phyloP scores from a whole-genome alignment of 805 yeast genomes.

The Kregervanrija pseudodelftensis region DNA sequence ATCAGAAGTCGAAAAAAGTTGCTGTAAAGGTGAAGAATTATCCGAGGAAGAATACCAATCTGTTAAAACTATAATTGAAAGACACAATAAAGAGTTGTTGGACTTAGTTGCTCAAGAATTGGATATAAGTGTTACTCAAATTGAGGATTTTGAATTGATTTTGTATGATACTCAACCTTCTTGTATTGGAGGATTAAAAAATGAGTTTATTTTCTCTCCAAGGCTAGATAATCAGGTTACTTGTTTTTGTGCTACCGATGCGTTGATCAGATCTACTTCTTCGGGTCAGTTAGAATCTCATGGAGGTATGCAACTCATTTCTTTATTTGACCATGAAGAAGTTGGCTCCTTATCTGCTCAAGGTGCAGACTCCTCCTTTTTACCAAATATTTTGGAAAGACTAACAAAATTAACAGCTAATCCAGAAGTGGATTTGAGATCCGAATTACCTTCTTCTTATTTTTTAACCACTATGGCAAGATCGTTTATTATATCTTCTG shows the following conservation, averaged over 20 bases:
- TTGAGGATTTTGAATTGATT: slow-evolving; percentile 86
- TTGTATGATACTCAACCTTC: slow-evolving; percentile 82
- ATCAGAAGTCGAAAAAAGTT: slow-evolving; percentile 20
- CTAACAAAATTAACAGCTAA: slow-evolving; percentile 43
- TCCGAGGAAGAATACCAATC: slow-evolving; percentile 55
- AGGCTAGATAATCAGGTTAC: slow-evolving; percentile 88
- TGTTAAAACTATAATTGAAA: slow-evolving; percentile 52
- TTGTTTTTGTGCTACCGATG: slow-evolving; percentile 73
- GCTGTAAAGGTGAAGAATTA: slow-evolving; percentile 46
- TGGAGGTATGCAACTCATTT: slow-evolving; percentile 60
- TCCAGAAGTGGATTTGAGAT: slow-evolving; percentile 28
- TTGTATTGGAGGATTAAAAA: slow-evolving; percentile 77
- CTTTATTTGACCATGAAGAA: slow-evolving; percentile 94
- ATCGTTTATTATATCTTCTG: slow-evolving; percentile 86
- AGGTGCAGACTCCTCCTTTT: slow-evolving; percentile 91
- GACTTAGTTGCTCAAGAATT: slow-evolving; percentile 63
- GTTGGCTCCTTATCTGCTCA: slow-evolving; percentile 91
- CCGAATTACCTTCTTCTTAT: slow-evolving; percentile 28
- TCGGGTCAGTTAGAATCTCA: slow-evolving; percentile 32
- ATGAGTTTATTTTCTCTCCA: slow-evolving; percentile 88
- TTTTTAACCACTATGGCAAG: slow-evolving; percentile 56
- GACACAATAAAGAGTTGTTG: slow-evolving; percentile 73
- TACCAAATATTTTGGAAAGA: slow-evolving; percentile 72
- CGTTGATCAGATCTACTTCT: slow-evolving; percentile 42
- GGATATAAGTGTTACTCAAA: slow-evolving; percentile 40